Evolutionary conservation across 441 rosid genomes (phyloP).

Genomic region (Croton setiger): DNA sequence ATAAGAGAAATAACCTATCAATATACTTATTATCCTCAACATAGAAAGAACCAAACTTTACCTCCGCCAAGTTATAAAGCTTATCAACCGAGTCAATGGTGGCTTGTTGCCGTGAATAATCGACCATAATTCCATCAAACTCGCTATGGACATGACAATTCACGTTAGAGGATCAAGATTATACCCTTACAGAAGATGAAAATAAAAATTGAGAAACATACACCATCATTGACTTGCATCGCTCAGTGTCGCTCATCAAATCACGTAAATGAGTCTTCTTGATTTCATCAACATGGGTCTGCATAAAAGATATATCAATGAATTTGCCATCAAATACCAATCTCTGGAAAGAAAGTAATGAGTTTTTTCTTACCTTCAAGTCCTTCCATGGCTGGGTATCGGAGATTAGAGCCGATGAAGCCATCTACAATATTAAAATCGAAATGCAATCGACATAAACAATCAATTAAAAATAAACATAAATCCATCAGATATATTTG

Average conservation of each 20-base stretch:
- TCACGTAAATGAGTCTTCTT: conserved; percentile 79
- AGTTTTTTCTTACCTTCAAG: conserved; percentile 50
- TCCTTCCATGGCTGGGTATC: conserved; percentile 75
- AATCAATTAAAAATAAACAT: background rate
- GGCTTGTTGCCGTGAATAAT: conserved; percentile 78
- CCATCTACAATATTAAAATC: conserved; percentile 42
- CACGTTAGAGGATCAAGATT: background rate
- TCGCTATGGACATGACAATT: conserved; percentile 42
- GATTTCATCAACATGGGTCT: conserved; percentile 74
- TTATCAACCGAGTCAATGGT: conserved; percentile 64
- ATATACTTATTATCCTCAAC: background rate
- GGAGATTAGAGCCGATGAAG: conserved; percentile 55
- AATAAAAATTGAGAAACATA: conserved; percentile 30
- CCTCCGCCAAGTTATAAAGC: conserved; percentile 76
- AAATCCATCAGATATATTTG: background rate
- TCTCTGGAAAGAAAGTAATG: background rate
- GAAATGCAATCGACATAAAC: too few relatives aligned
- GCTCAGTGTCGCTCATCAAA: conserved; percentile 58
- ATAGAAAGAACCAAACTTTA: conserved; percentile 23
- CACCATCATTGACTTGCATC: conserved; percentile 79
- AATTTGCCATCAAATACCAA: background rate
- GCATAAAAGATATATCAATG: background rate
- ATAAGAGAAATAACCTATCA: background rate
- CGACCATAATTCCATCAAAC: conserved; percentile 67
- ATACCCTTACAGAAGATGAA: background rate